These are phyloP conservation scores for Pichia kluyveri DNA, from an alignment of 805 yeast genomes.

Conservation along the genomic window DNA sequence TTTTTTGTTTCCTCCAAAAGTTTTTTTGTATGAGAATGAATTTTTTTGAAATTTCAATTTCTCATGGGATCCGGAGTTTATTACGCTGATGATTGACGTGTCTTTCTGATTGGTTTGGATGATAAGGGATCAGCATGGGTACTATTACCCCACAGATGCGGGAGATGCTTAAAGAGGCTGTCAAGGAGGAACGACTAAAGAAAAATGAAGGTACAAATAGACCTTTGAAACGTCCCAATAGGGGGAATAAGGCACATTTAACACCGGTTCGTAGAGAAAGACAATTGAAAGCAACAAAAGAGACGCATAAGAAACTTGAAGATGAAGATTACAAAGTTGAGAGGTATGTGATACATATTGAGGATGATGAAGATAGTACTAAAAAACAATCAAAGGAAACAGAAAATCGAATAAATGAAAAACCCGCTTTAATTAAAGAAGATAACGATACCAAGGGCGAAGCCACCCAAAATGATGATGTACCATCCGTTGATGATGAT, in stretches of 20 bases:
- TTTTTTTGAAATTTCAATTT: too few relatives aligned
- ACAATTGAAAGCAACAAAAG: neutral
- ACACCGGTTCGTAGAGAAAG: constrained; percentile 6
- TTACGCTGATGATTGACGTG: too few relatives aligned
- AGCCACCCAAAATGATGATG: constrained; percentile 6
- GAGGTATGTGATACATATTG: constrained; percentile 4
- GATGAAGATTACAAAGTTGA: neutral
- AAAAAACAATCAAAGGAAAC: neutral
- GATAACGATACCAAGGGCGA: neutral
- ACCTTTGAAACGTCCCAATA: neutral
- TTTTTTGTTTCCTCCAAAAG: too few relatives aligned
- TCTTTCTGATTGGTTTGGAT: too few relatives aligned
- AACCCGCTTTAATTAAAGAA: too few relatives aligned
- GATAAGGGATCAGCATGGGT: neutral
- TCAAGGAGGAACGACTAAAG: neutral
- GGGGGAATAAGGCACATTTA: neutral
- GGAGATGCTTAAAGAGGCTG: neutral
- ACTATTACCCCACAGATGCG: neutral
- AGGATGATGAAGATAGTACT: constrained; percentile 3
- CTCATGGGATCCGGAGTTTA: too few relatives aligned
- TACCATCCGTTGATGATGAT: constrained; percentile 13
- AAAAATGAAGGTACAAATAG: neutral
- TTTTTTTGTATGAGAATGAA: too few relatives aligned
- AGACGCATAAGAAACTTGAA: neutral
- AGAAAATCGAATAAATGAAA: too few relatives aligned